Conservation (phyloP, 2,329 filamentous ascomycete genomes). For the Didymosphaeria variabile region DNA sequence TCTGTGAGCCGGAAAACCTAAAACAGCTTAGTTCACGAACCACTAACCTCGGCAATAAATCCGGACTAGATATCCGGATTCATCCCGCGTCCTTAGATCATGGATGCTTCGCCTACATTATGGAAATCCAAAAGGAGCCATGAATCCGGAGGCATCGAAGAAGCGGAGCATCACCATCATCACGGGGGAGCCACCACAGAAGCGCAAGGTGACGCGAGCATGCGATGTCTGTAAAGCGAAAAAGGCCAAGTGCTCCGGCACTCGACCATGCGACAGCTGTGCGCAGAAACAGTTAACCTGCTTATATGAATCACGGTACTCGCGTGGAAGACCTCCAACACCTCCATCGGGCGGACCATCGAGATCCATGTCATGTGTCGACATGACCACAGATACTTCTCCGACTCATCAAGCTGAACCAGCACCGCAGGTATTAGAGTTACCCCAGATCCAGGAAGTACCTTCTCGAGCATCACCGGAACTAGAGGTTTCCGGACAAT, state of each 20-base stretch:
- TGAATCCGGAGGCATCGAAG: neutral
- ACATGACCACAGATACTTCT: neutral
- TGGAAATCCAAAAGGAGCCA: neutral
- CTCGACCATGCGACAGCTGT: conserved; percentile 38
- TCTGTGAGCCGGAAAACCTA: neutral
- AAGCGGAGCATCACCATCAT: conserved; percentile 1
- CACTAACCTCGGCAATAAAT: conserved; percentile 18
- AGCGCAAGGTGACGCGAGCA: conserved; percentile 38
- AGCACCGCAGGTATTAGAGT: neutral
- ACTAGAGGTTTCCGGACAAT: conserved; percentile 63
- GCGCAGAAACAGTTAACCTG: conserved; percentile 27
- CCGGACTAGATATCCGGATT: conserved; percentile 5
- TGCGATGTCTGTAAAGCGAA: conserved; percentile 44
- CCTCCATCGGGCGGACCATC: conserved; percentile 15
- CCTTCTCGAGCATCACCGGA: conserved; percentile 54
- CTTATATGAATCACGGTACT: conserved; percentile 37
- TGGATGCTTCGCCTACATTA: neutral
- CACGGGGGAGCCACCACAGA: neutral
- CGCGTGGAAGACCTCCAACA: conserved; percentile 35
- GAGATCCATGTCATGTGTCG: conserved; percentile 7
- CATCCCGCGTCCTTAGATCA: neutral
- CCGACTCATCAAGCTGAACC: conserved; percentile 1
- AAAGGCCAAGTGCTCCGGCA: conserved; percentile 41
- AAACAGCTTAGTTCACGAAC: neutral
- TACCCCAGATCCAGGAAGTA: conserved; percentile 15